Conservation (phyloP, 2,329 filamentous ascomycete genomes). For the Colletotrichum falcatum region DNA sequence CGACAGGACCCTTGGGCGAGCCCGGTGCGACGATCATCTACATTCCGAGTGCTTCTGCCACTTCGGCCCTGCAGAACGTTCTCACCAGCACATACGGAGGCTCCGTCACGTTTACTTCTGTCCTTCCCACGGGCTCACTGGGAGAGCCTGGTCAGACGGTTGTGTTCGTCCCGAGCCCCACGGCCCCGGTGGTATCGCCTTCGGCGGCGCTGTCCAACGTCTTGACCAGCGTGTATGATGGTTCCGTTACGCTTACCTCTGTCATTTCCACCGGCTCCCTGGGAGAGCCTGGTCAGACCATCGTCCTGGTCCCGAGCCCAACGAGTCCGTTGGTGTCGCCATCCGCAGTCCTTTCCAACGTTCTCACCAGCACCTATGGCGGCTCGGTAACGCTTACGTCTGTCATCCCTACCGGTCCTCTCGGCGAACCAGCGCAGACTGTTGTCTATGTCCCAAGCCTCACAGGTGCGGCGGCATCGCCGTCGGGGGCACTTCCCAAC, state of each 20-base stretch:
- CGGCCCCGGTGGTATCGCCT: background rate
- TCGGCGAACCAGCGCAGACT: background rate
- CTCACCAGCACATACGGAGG: conserved; percentile 30
- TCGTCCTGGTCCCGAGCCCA: conserved; percentile 6
- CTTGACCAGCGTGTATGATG: conserved; percentile 22
- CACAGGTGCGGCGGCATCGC: background rate
- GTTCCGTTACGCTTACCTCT: conserved; percentile 19
- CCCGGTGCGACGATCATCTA: conserved; percentile 16
- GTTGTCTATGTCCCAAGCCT: conserved; percentile 14
- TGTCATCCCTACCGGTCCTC: background rate
- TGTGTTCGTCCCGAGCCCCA: conserved; percentile 1
- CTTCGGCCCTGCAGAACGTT: conserved; percentile 1
- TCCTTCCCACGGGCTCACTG: background rate
- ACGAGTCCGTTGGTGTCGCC: background rate
- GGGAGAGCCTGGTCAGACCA: conserved; percentile 4
- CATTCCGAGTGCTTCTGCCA: background rate
- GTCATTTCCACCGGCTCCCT: background rate
- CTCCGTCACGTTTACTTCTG: conserved; percentile 18
- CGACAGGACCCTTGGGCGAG: conserved; percentile 3
- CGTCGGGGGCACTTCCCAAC: background rate
- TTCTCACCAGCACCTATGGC: conserved; percentile 22
- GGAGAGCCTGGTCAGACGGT: conserved; percentile 12
- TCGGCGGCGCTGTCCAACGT: background rate
- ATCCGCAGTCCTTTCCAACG: background rate
- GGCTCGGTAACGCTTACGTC: conserved; percentile 14